Conservation (phyloP, 768 basidiomycete species). For the Lyophyllum shimeji region DNA sequence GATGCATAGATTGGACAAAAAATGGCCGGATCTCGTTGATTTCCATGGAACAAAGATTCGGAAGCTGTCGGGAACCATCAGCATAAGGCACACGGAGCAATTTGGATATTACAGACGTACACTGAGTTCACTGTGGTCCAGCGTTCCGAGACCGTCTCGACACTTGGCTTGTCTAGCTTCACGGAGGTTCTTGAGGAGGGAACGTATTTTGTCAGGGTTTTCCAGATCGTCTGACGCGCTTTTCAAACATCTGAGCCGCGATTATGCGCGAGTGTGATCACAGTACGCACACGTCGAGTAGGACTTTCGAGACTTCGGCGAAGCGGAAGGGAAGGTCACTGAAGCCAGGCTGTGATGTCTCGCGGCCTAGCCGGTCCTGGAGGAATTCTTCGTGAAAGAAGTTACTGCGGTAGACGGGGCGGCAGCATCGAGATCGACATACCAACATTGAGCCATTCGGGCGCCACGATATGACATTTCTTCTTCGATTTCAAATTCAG, state of each 20-base stretch:
- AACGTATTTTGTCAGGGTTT: constrained; percentile 79
- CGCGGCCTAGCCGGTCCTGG: constrained; percentile 69
- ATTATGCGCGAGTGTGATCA: not conserved
- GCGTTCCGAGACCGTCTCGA: constrained; percentile 74
- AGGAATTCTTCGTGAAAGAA: constrained; percentile 63
- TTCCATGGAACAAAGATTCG: constrained; percentile 86
- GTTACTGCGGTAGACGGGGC: not conserved
- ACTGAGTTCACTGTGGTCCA: constrained; percentile 81
- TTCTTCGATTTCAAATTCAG: constrained; percentile 91
- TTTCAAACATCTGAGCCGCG: not conserved
- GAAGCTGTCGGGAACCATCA: constrained; percentile 48
- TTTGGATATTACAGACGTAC: constrained; percentile 39
- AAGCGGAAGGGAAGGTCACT: constrained; percentile 84
- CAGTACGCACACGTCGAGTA: constrained; percentile 83
- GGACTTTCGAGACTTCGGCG: constrained; percentile 85
- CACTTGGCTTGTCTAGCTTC: constrained; percentile 95
- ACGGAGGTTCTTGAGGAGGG: constrained; percentile 89
- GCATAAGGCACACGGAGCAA: not conserved
- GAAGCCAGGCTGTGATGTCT: constrained; percentile 74
- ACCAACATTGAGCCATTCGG: constrained; percentile 89
- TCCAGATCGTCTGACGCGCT: constrained; percentile 92
- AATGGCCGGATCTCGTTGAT: constrained; percentile 93
- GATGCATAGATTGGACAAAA: constrained; percentile 79
- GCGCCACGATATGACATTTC: constrained; percentile 90
- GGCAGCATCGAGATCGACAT: constrained; percentile 23